A percentile compares a stretch with the other conserved stretches of the same genome.
phyloP scores from a whole-genome alignment of 2,329 filamentous ascomycete genomes.

The Drechslera avenae region DNA sequence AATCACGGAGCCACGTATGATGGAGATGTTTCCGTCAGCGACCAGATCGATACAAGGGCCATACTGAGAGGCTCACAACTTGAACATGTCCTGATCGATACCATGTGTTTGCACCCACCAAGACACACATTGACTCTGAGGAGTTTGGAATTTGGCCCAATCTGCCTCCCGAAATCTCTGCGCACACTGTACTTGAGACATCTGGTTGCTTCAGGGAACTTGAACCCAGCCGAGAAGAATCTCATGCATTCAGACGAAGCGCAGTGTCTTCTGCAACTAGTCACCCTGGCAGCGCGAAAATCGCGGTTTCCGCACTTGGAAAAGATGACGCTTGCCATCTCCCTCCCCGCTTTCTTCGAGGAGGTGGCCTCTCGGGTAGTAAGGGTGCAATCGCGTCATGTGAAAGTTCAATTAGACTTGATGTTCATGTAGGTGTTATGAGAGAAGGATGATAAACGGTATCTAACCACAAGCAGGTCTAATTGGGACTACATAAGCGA shows the following conservation, averaged over 20 bases:
- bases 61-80: conserved; percentile 11
- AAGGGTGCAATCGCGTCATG: conserved; percentile 7
- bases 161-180: conserved; percentile 11
- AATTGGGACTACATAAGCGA: neutral
- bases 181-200: conserved; percentile 15
- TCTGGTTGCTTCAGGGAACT: conserved; percentile 1
- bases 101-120: conserved; percentile 12
- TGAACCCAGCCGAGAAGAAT: conserved; percentile 6
- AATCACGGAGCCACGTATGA: neutral
- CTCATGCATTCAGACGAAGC: conserved; percentile 17
- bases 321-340: conserved; percentile 11
- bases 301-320: conserved; percentile 8
- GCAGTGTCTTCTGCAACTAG: conserved; percentile 13
- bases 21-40: neutral
- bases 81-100: conserved; percentile 9
- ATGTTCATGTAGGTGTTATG: conserved; percentile 7
- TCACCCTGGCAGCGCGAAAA: conserved; percentile 6
- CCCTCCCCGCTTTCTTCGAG: conserved; percentile 8
- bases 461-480: conserved; percentile 4
- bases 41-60: neutral
- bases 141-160: conserved; percentile 8
- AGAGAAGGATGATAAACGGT: neutral
- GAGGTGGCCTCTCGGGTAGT: conserved; percentile 11
- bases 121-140: conserved; percentile 2
- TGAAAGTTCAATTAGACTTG: conserved; percentile 2